A percentile compares a stretch with the other conserved stretches of the same genome.
These are phyloP conservation scores for Colletotrichum falcatum DNA, from an alignment of 2,329 filamentous ascomycete genomes.

Conservation along the genomic window DNA sequence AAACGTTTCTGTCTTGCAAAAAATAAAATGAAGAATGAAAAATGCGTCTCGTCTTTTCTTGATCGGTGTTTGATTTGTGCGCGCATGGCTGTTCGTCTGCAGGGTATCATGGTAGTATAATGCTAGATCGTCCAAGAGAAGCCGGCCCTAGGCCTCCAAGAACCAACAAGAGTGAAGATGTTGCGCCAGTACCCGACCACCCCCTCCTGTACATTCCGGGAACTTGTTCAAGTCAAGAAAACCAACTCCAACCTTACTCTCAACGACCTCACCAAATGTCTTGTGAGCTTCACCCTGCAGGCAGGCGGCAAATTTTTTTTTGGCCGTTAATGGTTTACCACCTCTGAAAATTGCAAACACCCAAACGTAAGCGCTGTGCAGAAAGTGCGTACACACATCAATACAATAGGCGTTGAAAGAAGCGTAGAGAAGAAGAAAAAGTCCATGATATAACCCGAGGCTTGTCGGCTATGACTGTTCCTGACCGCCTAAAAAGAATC, in stretches of 20 bases:
- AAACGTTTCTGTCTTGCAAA: conserved; percentile 23
- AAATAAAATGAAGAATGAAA: neutral
- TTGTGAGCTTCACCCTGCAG: conserved; percentile 17
- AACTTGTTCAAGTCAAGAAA: conserved; percentile 16
- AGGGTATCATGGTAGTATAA: conserved; percentile 42
- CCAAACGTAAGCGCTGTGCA: conserved; percentile 21
- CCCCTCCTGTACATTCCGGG: neutral
- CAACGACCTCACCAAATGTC: conserved; percentile 12
- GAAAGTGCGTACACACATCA: conserved; percentile 20
- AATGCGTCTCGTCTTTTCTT: conserved; percentile 22
- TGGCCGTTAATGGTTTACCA: conserved; percentile 14
- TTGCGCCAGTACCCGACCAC: neutral
- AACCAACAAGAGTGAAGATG: conserved; percentile 23
- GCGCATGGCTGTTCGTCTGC: conserved; percentile 28
- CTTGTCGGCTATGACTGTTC: conserved; percentile 23
- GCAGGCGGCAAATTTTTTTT: conserved; percentile 20
- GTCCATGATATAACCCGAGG: conserved; percentile 19
- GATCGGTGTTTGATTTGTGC: conserved; percentile 13
- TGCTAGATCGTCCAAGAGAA: conserved; percentile 34
- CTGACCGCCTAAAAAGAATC: conserved; percentile 27
- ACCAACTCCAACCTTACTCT: conserved; percentile 29
- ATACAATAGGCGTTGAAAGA: conserved; percentile 16
- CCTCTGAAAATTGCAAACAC: conserved; percentile 14
- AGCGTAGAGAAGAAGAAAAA: conserved; percentile 9
- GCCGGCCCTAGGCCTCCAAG: conserved; percentile 20